Base-by-base conservation (phyloP, 768 basidiomycete genomes). In the Suillus lakei region DNA sequence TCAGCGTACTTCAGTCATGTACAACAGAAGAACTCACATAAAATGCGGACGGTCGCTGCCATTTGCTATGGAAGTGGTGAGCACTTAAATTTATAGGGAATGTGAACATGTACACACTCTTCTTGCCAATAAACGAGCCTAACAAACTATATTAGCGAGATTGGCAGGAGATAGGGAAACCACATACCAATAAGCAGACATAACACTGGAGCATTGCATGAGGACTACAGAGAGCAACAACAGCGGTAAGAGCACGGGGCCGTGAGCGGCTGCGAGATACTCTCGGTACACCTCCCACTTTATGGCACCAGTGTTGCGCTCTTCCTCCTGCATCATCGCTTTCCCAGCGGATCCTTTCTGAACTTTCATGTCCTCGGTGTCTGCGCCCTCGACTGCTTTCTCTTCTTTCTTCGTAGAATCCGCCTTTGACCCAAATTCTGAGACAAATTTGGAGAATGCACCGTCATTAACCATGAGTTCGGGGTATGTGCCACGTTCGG, bases 301-400 rank as follows among this genome's bases (percentile, higher is more conserved):
- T 30, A 76, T 68, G 0, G 91, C 86, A 4, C 94, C 95, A 0
- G 86, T 88, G 68, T 91, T 91, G 21, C 94, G 82, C 73, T 96
- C 93, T 76, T 96, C 95, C 30, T 79, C 81, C 71, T 95, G 92
- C 92, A 96, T 96, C 50, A 95, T 78, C 13, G 79, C 80, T 26
- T 83, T 81, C 6, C 86, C 85, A 41, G 77, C 80, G 72, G 72
- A 77, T 43, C 68, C 66, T 63, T 76, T 74, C 61, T 74, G 72
- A 18, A 73, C 73, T 54, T 81, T 76, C 65, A 82, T 77, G 43
- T 81, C 76, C 21, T 75, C 73, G 9, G 64, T 77, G 39, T 60
- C 63, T 15, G 39, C 43, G 44, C 77, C 73, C 51, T 84, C 81
- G 1, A 73, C 74, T 4, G 72, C 75, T 8, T 81, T 82, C 56